phyloP scores from a whole-genome alignment of 306 rosid species.

The Lotus japonicus region DNA sequence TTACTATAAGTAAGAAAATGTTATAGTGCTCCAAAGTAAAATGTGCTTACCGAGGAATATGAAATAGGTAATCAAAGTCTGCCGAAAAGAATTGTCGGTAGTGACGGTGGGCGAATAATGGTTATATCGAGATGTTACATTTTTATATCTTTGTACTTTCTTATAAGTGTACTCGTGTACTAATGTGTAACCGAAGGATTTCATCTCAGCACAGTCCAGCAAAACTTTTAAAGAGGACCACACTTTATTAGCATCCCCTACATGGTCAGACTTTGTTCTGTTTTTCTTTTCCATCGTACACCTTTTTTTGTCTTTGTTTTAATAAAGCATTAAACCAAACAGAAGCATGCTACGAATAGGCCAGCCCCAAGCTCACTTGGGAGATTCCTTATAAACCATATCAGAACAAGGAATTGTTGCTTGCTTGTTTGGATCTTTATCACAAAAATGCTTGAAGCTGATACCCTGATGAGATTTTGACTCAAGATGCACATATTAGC shows the following conservation, averaged over 20 bases:
- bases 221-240: conserved; percentile 12
- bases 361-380: conserved; percentile 6
- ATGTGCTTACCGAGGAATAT: too few species aligned
- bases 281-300: not conserved
- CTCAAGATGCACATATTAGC: too few species aligned
- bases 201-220: not conserved
- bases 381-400: conserved; percentile 19
- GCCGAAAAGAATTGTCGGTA: too few species aligned
- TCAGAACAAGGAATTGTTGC: conserved; percentile 25
- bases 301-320: conserved; percentile 5
- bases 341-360: conserved; percentile 18
- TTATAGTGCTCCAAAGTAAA: too few species aligned
- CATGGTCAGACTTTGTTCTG: conserved; percentile 24
- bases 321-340: not conserved
- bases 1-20: too few species aligned
- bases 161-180: not conserved
- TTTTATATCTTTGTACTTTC: not conserved
- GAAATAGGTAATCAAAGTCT: too few species aligned
- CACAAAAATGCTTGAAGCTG: conserved; percentile 23
- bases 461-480: too few species aligned
- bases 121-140: too few species aligned
- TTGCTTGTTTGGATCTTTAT: conserved; percentile 35
- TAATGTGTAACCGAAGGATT: not conserved
- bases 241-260: conserved; percentile 8
- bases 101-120: too few species aligned